These are phyloP conservation scores for Cyathus striatus DNA, from an alignment of 768 basidiomycete species.

Conservation along the genomic window DNA sequence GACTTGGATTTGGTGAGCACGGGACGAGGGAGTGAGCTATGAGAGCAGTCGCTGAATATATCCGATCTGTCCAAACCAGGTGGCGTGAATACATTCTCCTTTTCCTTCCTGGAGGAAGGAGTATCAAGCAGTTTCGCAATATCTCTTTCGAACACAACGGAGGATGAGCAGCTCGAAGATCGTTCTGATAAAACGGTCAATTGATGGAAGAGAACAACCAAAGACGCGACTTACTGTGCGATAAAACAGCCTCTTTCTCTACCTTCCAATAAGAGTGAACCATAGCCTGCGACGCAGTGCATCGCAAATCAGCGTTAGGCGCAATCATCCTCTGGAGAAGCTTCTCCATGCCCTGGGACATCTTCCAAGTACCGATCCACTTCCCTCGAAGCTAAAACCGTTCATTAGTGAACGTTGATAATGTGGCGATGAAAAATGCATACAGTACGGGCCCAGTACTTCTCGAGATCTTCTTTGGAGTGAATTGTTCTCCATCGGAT, in stretches of 20 bases:
- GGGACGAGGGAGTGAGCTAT: constrained; percentile 10
- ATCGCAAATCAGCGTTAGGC: constrained; percentile 78
- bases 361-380: constrained; percentile 82
- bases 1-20: constrained; percentile 33
- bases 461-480: constrained; percentile 73
- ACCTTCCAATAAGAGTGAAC: constrained; percentile 62
- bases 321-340: constrained; percentile 74
- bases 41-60: constrained; percentile 10
- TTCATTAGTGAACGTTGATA: not conserved
- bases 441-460: constrained; percentile 84
- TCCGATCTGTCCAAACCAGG: constrained; percentile 24
- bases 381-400: constrained; percentile 59
- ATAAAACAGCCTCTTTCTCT: constrained; percentile 17
- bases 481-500: constrained; percentile 72
- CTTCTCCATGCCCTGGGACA: constrained; percentile 59
- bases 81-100: constrained; percentile 24
- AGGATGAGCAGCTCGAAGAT: constrained; percentile 41
- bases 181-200: constrained; percentile 25
- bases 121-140: constrained; percentile 32
- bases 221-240: constrained; percentile 35
- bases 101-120: constrained; percentile 23
- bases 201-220: not conserved
- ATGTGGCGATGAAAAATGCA: constrained; percentile 11
- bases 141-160: constrained; percentile 48
- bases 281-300: constrained; percentile 63